Base-by-base conservation (phyloP, 2,329 filamentous ascomycete species). In the Septoria petroselini region DNA sequence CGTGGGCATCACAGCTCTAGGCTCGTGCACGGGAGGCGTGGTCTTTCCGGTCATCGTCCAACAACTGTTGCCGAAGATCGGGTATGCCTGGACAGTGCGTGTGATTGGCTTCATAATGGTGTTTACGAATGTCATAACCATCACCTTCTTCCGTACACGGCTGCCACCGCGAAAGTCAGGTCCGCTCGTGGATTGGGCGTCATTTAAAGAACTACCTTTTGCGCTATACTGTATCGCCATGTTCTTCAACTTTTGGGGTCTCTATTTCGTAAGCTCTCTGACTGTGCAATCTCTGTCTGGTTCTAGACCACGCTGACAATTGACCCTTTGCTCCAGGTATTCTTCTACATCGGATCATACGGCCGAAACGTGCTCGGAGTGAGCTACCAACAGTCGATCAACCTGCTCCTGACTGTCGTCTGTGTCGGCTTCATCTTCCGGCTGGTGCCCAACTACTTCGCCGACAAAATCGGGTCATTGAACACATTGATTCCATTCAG, bases 1-100 rank as follows among this genome's bases (percentile, higher is more conserved):
- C 1, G 75, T 84, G 23, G 81, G 81, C 1, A 60, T 85, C 4
- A 77, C 78, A 2, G 80, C 82, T 2, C 74, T 75, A 6, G 83
- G 83, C 1, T 80, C 76, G 23, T 78, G 77, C 9, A 71, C 80
- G 4, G 79, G 79, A 2, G 79, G 77, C 3, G 64, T 82, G 12
- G 64, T 81, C 7, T 74, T 79, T 18, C 78, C 79, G 7, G 59
- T 79, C 17, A 65, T 78, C 74, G 25, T 75, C 68, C 46, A 75
- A 34, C 61, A 75, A 50, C 68, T 83, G 58, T 64, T 82, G 5
- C 63, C 64, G 3, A 55, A 49, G 12, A 57, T 82, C 9, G 79
- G 80, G 1, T 83, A 81, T 48, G 71, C 69, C 3, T 82, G 79
- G 79, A 70, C 76, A 0, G 70, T 80, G 0, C 68, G 79, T 2